A percentile compares a stretch with the other conserved stretches of the same genome.
Evolutionary conservation across 2,329 filamentous ascomycete genomes (phyloP).

Genomic region (Phaeosphaeriaceae sp.): DNA sequence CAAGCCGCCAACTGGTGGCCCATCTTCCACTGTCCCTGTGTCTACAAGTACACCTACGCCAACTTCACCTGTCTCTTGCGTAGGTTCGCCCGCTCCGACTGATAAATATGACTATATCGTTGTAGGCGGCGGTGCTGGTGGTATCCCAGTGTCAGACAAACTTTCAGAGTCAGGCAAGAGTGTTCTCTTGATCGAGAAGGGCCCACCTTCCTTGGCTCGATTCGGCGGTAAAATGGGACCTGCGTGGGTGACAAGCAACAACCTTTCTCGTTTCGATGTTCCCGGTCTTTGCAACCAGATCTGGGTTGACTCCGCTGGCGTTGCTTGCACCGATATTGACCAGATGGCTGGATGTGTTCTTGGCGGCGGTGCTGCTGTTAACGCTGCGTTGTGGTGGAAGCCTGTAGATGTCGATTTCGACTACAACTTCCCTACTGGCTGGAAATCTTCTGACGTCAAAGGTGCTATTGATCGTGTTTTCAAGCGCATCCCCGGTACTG

Average conservation of each 20-base stretch:
- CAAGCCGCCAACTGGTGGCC: too few species aligned
- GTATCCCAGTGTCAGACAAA: slow-evolving; percentile 65
- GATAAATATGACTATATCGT: slow-evolving; percentile 68
- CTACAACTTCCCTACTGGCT: slow-evolving; percentile 73
- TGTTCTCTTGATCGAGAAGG: slow-evolving; percentile 63
- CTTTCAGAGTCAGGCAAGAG: slow-evolving; percentile 69
- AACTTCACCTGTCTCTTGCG: slow-evolving; percentile 43
- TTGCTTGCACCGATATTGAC: slow-evolving; percentile 72
- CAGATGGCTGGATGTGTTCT: slow-evolving; percentile 76
- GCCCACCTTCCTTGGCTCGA: slow-evolving; percentile 64
- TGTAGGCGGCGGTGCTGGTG: slow-evolving; percentile 67
- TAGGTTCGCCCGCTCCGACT: slow-evolving; percentile 46
- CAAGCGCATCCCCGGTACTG: slow-evolving; percentile 72
- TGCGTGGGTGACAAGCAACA: slow-evolving; percentile 66
- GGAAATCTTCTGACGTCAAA: slow-evolving; percentile 69
- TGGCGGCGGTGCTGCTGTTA: slow-evolving; percentile 70
- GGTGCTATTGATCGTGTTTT: slow-evolving; percentile 68
- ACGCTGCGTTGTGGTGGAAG: slow-evolving; percentile 73
- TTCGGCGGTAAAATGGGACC: slow-evolving; percentile 69
- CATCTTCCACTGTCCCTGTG: slow-evolving; percentile 28
- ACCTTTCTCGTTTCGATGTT: slow-evolving; percentile 73
- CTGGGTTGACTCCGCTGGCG: slow-evolving; percentile 67
- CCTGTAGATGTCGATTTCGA: slow-evolving; percentile 72
- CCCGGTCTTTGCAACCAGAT: slow-evolving; percentile 75
- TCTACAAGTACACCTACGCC: slow-evolving; percentile 36